Percentiles rank a stretch among this genome's conserved stretches.
phyloP scores from a whole-genome alignment of 176 grass and related monocot species.

The Musa acuminata region DNA sequence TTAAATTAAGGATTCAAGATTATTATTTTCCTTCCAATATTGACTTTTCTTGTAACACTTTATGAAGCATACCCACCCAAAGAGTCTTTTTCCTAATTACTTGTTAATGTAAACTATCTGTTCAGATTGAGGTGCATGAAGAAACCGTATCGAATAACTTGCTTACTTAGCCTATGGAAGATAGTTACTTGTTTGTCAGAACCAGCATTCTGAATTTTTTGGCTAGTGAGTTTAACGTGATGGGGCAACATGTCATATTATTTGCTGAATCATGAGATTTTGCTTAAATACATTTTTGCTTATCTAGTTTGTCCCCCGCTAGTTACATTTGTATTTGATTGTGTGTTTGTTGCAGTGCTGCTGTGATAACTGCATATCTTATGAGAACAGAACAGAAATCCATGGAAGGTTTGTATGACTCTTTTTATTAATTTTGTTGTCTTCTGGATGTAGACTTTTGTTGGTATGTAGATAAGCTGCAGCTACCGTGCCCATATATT shows the following conservation, averaged over 20 bases:
- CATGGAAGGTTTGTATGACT: conserved; percentile 49
- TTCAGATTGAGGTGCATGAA: neutral
- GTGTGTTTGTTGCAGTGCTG: conserved; percentile 49
- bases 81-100: no score
- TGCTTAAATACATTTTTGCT: neutral
- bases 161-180: neutral
- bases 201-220: neutral
- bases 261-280: neutral
- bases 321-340: neutral
- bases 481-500: neutral
- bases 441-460: neutral
- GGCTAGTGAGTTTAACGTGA: neutral
- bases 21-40: no score
- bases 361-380: conserved; percentile 63
- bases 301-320: neutral
- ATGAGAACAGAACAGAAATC: conserved; percentile 89
- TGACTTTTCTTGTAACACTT: no score
- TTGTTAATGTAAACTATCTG: neutral
- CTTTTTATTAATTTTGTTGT: neutral
- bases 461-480: neutral
- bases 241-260: neutral
- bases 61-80: no score
- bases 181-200: neutral
- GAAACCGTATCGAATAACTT: neutral
- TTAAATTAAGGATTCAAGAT: no score